phyloP scores from a whole-genome alignment of 2,329 filamentous ascomycete genomes.

The Monosporascus sp. region DNA sequence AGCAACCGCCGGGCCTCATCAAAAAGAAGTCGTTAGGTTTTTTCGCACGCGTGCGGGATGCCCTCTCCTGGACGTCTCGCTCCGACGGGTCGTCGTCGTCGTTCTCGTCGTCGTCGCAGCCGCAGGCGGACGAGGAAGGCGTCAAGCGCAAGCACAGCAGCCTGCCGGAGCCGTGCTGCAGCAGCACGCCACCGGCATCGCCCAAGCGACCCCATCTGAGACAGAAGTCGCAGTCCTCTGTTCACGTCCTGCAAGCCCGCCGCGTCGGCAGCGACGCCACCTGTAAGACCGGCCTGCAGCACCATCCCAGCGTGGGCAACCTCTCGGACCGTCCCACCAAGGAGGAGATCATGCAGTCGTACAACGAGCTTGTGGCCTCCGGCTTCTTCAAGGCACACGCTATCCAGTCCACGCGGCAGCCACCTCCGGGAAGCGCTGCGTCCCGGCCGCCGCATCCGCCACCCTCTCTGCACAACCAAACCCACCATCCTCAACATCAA shows the following conservation, averaged over 20 bases:
- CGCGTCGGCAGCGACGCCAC: slow-evolving; percentile 1
- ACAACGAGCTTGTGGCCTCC: slow-evolving; percentile 50
- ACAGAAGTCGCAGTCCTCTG: slow-evolving; percentile 2
- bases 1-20: slow-evolving; percentile 5
- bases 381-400: slow-evolving; percentile 56
- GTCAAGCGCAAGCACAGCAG: slow-evolving; percentile 23
- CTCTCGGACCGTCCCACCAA: slow-evolving; percentile 27
- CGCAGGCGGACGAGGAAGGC: slow-evolving; percentile 6
- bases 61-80: slow-evolving; percentile 14
- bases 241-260: background rate
- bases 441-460: slow-evolving; percentile 2
- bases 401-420: slow-evolving; percentile 51
- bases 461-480: background rate
- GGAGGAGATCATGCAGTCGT: slow-evolving; percentile 52
- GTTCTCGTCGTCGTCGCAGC: slow-evolving; percentile 7
- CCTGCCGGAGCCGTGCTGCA: slow-evolving; percentile 19
- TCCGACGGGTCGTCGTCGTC: background rate
- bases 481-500: background rate
- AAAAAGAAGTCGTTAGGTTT: slow-evolving; percentile 25
- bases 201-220: background rate
- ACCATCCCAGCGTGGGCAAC: background rate
- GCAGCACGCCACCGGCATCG: background rate
- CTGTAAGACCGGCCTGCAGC: background rate
- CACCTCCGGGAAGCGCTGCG: slow-evolving; percentile 18
- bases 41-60: slow-evolving; percentile 26